Conservation (phyloP, 768 basidiomycete species). For the Galerina sulciceps region DNA sequence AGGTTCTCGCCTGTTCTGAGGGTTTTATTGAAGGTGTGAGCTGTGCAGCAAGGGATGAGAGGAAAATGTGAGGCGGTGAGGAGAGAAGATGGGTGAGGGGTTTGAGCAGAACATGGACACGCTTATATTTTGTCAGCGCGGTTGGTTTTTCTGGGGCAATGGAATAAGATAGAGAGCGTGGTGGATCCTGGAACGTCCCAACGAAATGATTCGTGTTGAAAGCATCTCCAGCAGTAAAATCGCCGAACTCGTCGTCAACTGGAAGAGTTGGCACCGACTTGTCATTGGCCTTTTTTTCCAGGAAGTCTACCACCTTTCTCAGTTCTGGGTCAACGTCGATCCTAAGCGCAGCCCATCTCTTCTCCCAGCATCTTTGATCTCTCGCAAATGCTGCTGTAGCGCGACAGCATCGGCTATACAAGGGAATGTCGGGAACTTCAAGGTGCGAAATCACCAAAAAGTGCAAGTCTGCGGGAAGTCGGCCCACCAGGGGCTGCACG, state of each 20-base stretch:
- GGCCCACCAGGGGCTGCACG: conserved; percentile 55
- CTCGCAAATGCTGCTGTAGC: conserved; percentile 63
- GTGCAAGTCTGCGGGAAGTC: conserved; percentile 79
- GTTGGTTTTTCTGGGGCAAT: conserved; percentile 28
- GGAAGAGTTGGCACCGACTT: conserved; percentile 64
- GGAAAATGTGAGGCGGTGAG: conserved; percentile 67
- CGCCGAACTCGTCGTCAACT: conserved; percentile 89
- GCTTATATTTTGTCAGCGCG: conserved; percentile 54
- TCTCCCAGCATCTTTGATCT: conserved; percentile 83
- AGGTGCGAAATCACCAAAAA: conserved; percentile 73
- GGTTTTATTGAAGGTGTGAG: neutral
- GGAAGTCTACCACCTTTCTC: conserved; percentile 54
- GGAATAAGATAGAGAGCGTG: conserved; percentile 14
- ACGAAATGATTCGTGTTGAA: conserved; percentile 45
- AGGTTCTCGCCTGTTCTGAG: conserved; percentile 54
- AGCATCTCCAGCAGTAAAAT: conserved; percentile 64
- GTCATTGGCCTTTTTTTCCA: conserved; percentile 53
- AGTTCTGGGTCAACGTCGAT: conserved; percentile 48
- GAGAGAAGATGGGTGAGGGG: conserved; percentile 61
- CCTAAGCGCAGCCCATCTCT: conserved; percentile 66
- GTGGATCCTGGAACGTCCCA: conserved; percentile 12
- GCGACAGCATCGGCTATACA: conserved; percentile 70
- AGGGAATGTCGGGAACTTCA: conserved; percentile 80
- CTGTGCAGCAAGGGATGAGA: conserved; percentile 55
- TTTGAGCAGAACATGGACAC: conserved; percentile 67